These are phyloP conservation scores for Vaccinium darrowii DNA, from an alignment of 148 eudicot genomes.

Conservation along the genomic window DNA sequence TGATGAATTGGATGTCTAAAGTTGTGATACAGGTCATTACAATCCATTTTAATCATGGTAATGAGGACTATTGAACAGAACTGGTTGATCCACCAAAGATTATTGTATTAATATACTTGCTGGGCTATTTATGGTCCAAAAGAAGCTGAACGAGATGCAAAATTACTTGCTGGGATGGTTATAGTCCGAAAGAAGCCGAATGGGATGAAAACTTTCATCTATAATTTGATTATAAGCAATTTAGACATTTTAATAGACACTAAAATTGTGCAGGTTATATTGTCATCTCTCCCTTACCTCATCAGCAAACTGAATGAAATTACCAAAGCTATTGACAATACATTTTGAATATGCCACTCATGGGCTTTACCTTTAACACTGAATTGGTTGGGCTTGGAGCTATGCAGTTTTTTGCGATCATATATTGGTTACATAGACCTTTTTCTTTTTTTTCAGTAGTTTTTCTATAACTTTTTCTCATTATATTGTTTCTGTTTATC, in stretches of 20 bases:
- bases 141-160: slow-evolving; percentile 22
- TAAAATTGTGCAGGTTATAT: neutral
- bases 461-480: neutral
- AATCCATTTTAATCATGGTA: slow-evolving; percentile 43
- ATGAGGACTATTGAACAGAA: slow-evolving; percentile 46
- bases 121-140: slow-evolving; percentile 20
- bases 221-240: neutral
- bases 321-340: neutral
- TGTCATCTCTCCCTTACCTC: neutral
- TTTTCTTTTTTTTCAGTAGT: neutral
- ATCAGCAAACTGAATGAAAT: neutral
- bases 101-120: slow-evolving; percentile 21
- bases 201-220: neutral
- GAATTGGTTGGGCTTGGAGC: neutral
- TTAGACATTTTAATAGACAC: neutral
- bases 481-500: neutral
- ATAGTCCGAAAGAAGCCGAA: neutral
- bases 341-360: slow-evolving; percentile 8
- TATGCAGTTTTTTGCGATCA: neutral
- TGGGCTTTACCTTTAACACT: neutral
- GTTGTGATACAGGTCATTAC: slow-evolving; percentile 70
- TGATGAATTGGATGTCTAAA: slow-evolving; percentile 58
- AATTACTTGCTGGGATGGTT: neutral
- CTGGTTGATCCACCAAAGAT: slow-evolving; percentile 34
- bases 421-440: neutral